Conservation (phyloP, 2,329 filamentous ascomycete genomes). For the Calonectria pteridis region DNA sequence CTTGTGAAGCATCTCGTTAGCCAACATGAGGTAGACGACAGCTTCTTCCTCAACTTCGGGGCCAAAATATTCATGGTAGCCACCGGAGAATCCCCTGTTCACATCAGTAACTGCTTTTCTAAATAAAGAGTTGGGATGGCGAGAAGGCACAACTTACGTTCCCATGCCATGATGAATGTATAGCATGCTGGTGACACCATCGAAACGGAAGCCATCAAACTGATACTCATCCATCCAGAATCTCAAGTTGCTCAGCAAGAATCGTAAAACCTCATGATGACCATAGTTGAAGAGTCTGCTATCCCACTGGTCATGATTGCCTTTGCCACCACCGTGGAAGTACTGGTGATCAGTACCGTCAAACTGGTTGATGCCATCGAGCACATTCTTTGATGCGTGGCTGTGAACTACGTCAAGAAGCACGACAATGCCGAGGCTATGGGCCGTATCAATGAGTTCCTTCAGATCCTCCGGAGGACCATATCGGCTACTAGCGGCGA, state of each 20-base stretch:
- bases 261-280: slow-evolving; percentile 93
- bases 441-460: slow-evolving; percentile 95
- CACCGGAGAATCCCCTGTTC: slow-evolving; percentile 89
- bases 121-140: neutral
- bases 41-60: slow-evolving; percentile 90
- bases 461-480: slow-evolving; percentile 95
- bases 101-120: slow-evolving; percentile 21
- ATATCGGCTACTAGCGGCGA: slow-evolving; percentile 95
- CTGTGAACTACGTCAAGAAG: slow-evolving; percentile 97
- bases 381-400: slow-evolving; percentile 96
- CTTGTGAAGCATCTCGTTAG: slow-evolving; percentile 95
- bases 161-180: slow-evolving; percentile 97
- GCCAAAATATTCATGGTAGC: slow-evolving; percentile 98
- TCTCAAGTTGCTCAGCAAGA: slow-evolving; percentile 92
- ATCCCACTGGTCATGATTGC: slow-evolving; percentile 94
- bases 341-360: slow-evolving; percentile 96
- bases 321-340: slow-evolving; percentile 89
- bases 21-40: slow-evolving; percentile 93
- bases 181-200: slow-evolving; percentile 98
- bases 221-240: slow-evolving; percentile 99
- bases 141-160: slow-evolving; percentile 71
- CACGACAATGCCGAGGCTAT: slow-evolving; percentile 89
- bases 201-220: slow-evolving; percentile 98
- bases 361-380: slow-evolving; percentile 95
- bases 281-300: slow-evolving; percentile 98